Evolutionary conservation across 1,139 yeast genomes (phyloP), one percentile per base, ranked within the genome.

Genomic region (Wickerhamiella infanticola): DNA sequence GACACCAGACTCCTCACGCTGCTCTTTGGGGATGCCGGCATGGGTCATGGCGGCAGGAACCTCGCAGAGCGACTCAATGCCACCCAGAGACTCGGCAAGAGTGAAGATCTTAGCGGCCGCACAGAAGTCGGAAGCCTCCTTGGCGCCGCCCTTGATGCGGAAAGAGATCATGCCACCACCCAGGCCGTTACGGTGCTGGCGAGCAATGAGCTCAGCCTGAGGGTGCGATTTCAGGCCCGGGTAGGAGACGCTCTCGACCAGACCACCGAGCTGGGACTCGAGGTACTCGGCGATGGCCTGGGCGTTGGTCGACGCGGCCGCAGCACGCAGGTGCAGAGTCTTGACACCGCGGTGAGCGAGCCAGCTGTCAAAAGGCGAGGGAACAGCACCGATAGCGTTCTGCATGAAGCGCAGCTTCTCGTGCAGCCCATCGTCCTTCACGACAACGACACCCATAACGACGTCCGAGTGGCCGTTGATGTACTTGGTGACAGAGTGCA

Each of bases 81-180:
- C 95, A 56, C 95, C 95, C 50, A 84, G 74, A 35, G 94, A 82
- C 67, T 84, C 94, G 50, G 95, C 95, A 59, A 84, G 72, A 26
- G 93, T 79, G 70, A 84, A 84, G 53, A 82, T 65, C 66, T 79
- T 75, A 53, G 94, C 81, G 43, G 77, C 61, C 44, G 83, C 77
- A 51, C 90, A 76, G 70, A 84, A 81, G 54, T 70, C 69, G 51
- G 82, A 66, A 47, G 94, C 94, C 48, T 79, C 86, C 49, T 68
- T 71, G 48, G 83, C 82, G 56, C 90, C 94, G 47, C 94, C 94
- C 55, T 73, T 71, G 63, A 84, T 75, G 69, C 94, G 75, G 74
- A 84, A 83, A 3, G 94, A 81, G 59, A 84, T 75, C 85, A 84
- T 84, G 64, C 95, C 94, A 60, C 94, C 95, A 51, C 94, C 95